Evolutionary conservation across 2,329 filamentous ascomycete species (phyloP), one percentile per base, ranked within the genome.

Genomic region (Claviceps africana): DNA sequence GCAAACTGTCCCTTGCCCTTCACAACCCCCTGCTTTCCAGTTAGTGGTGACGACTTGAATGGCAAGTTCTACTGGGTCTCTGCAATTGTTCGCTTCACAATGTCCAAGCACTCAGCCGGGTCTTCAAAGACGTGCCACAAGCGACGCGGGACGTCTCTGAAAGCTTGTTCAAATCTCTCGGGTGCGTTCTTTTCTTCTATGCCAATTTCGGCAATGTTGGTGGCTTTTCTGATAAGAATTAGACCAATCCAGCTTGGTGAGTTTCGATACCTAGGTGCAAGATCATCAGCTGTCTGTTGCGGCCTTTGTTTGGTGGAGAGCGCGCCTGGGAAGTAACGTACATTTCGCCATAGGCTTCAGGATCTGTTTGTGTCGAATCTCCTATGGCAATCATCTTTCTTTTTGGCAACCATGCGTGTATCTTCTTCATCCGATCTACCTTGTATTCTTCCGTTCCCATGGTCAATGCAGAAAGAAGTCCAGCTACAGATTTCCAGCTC

Each of bases 291-390:
- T 31, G 15, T 15, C 17, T 15, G n/a, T 10, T 42, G n/a, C 19
- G 13, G 13, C 21, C 22, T 28, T 35, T 15, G 25, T 5, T 21
- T 10, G 15, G 28, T 25, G 25, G n/a, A 53, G 10, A 21, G 31
- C 19, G 13, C 2, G n/a, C 39, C 19, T 8, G 4, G 19, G 31
- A 30, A 53, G 1, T 30, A 66, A 66, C 74, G 66, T 76, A 89
- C 67, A 88, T 81, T 58, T 90, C 83, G 30, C 83, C 90, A 62
- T 96, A 97, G 0, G 87, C 81, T 65, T 97, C 91, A 0, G 91
- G 90, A 60, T 97, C 91, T 28, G 81, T 85, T 67, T 96, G 91
- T 0, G 90, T 96, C 40, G 85, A 91, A 67, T 97, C 91, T 1
- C 91, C 91, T 57, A 97, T 82, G 58, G 83, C 83, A 56, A 97